Base-by-base conservation (phyloP, 495 filamentous ascomycete genomes). In the Rostrohypoxylon terebratum region DNA sequence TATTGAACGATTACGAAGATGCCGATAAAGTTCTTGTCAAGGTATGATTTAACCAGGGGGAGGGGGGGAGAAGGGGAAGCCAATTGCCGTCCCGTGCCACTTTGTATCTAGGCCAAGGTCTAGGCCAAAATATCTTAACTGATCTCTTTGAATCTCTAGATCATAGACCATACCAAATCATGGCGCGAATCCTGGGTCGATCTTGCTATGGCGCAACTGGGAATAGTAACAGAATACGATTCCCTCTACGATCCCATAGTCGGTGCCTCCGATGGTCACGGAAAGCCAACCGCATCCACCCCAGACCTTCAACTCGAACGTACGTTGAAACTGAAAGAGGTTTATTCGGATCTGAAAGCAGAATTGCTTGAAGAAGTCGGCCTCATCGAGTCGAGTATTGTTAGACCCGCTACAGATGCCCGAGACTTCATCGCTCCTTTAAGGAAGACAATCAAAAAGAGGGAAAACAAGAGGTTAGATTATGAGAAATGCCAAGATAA, bases 381-480 rank as follows among this genome's bases (percentile, higher is more conserved):
- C 63, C 83, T 87, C 55, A 90, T 98, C 63, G 94, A 97, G 66
- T 78, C 81, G 0, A 87, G 89, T 58, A 87, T 97, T 61, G 85
- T 96, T 42, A 84, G 85, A 68, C 94, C 94, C 1, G 91, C 92
- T 3, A 85, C 84, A 18, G 86, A 91, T 57, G 93, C 92, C 2
- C 91, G 90, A 75, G 89, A 91, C 55, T 88, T 78, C 45, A 83
- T 97, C 64, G 85, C 87, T 63, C 91, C 93, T 0, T 84, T 97
- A 77, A 91, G 94, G 76, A 97, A 95, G 80, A 91, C 91, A 2
- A 95, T 98, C 78, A 97, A 97, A 83, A 95, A 93, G 76, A 85
- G 95, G 44, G 93, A 96, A 74, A 91, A 97, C 73, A 93, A 90
- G 80, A 92, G 97, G 85, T 75, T 96, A 50, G 95, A 98, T 77